Conservation (phyloP, 441 rosid genomes). For the Hura crepitans region DNA sequence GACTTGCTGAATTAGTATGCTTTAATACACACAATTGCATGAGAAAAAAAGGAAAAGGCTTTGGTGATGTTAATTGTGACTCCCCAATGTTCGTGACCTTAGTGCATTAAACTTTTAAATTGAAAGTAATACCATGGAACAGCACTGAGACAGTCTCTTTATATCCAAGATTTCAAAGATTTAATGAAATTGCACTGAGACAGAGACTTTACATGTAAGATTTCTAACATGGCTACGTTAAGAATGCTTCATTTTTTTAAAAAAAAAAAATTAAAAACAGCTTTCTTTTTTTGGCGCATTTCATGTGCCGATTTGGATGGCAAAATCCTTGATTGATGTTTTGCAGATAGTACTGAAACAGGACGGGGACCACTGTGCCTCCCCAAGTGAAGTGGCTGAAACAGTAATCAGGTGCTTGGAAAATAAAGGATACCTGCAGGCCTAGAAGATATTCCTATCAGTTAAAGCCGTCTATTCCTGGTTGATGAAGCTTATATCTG, state of each 20-base stretch:
- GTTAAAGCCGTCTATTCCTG: conserved; percentile 6
- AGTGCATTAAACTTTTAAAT: too few relatives aligned
- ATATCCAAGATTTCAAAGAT: too few relatives aligned
- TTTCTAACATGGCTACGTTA: neutral
- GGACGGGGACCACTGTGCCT: conserved; percentile 31
- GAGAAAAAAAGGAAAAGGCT: neutral
- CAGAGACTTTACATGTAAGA: neutral
- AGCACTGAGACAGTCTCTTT: too few relatives aligned
- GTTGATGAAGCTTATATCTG: conserved; percentile 5
- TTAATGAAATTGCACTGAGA: neutral
- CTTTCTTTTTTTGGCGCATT: too few relatives aligned
- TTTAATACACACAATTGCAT: neutral
- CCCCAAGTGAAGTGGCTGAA: conserved; percentile 68
- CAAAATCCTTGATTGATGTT: neutral
- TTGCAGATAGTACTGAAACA: conserved; percentile 57
- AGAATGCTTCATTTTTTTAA: neutral
- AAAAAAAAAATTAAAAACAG: too few relatives aligned
- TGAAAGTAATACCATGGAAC: neutral
- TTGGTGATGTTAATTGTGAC: neutral
- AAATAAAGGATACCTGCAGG: conserved; percentile 55
- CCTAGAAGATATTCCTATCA: conserved; percentile 19
- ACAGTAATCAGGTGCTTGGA: conserved; percentile 59
- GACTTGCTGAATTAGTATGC: neutral
- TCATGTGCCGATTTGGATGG: neutral
- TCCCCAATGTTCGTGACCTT: neutral